Base-by-base conservation (phyloP, 1,139 yeast genomes). In the Waltiozyma sp. region DNA sequence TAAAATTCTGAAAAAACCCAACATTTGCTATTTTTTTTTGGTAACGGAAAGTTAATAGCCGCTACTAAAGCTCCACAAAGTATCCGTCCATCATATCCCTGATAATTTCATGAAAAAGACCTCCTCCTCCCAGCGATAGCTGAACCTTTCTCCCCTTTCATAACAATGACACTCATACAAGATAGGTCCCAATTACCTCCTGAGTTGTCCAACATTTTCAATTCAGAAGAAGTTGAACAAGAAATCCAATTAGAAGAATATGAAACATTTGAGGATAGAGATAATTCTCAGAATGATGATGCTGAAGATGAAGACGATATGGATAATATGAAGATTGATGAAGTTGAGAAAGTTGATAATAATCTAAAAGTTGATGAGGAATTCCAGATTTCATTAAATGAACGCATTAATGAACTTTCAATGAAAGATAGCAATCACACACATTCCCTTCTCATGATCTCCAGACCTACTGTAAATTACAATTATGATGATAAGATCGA, bases 381-480 rank as follows among this genome's bases (percentile, higher is more conserved):
- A 4, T 59, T 55, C 38, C 63, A 65, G 41, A 52, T 53, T 38
- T 58, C 60, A 18, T 44, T 66, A 7, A 59, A 62, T 33, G 60
- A 59, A 43, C 49, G 67, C n/a, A 67, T 65, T 0, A 57, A 55
- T 14, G 65, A 64, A 39, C 53, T 64, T 3, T 34, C 48, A 1
- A 38, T 49, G 21, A 48, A 46, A 13, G 42, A 47, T 24, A n/a
- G n/a, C n/a, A 41, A 41, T 26, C 45, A 44, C 16, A 43, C 50
- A 1, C 43, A 43, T 23, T 48, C 51, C 2, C 53, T 59, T 36
- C 59, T 57, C 13, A 51, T 59, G 3, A 44, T 58, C 2, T 55
- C 64, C 3, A 60, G 56, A 45, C 62, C 75, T 0, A 61, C 58
- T 14, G 51, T 83, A n/a, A 62, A 69, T 2, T 81, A 75, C 61